phyloP scores from a whole-genome alignment of 2,329 filamentous ascomycete genomes.

The Fusarium pseudonygamai region DNA sequence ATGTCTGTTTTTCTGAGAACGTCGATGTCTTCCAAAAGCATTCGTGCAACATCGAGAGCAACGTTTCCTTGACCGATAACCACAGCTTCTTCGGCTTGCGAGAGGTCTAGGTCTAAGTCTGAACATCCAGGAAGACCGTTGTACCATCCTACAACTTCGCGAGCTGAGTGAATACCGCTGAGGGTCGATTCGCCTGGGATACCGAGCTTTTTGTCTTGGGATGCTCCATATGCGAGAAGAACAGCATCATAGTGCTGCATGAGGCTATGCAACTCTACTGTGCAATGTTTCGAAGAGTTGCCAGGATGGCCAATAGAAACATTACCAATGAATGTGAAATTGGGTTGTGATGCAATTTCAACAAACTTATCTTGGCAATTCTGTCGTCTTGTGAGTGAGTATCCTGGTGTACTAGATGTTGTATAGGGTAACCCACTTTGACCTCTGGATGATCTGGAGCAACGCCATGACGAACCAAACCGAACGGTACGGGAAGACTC shows the following conservation, averaged over 20 bases:
- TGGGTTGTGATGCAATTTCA: slow-evolving; percentile 82
- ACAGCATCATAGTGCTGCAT: slow-evolving; percentile 90
- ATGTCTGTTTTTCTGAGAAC: slow-evolving; percentile 86
- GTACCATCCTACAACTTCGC: slow-evolving; percentile 98
- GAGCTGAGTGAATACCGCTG: slow-evolving; percentile 82
- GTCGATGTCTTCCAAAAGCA: slow-evolving; percentile 81
- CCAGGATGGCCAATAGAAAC: slow-evolving; percentile 73
- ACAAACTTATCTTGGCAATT: slow-evolving; percentile 96
- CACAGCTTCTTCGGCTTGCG: slow-evolving; percentile 80
- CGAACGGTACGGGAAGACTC: slow-evolving; percentile 89
- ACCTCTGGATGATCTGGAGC: slow-evolving; percentile 99
- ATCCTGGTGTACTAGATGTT: neutral
- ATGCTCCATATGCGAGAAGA: slow-evolving; percentile 91
- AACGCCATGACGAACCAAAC: slow-evolving; percentile 91
- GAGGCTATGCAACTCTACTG: slow-evolving; percentile 73
- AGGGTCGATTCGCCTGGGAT: slow-evolving; percentile 81
- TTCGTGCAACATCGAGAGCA: slow-evolving; percentile 90
- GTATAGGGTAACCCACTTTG: slow-evolving; percentile 68
- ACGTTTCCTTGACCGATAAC: slow-evolving; percentile 97
- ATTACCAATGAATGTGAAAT: slow-evolving; percentile 93
- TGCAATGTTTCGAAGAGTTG: slow-evolving; percentile 53
- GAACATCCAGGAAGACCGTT: slow-evolving; percentile 91
- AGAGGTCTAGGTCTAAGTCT: slow-evolving; percentile 76
- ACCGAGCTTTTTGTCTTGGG: slow-evolving; percentile 79
- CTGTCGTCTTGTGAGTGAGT: slow-evolving; percentile 55